Percentiles rank a stretch among this genome's conserved stretches.
Conservation (phyloP, 352 stramenopile genomes). For the Aphanomyces astaci region DNA sequence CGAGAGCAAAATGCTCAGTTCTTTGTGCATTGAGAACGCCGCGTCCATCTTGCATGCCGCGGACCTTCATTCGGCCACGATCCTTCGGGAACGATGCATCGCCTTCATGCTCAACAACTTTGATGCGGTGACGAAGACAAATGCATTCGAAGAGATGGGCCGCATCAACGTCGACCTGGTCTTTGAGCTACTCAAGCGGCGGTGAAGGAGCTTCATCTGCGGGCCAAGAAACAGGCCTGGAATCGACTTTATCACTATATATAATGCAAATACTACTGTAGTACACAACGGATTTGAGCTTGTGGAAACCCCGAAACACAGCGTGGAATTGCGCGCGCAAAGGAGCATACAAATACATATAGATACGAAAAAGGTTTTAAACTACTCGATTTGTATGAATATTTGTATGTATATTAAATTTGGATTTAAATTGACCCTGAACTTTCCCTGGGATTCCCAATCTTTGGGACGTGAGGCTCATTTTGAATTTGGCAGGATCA, state of each 20-base stretch:
- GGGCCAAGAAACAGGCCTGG: no score
- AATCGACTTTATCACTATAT: no score
- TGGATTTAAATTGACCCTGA: background rate
- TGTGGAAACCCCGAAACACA: no score
- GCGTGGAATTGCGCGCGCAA: no score
- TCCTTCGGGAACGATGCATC: conserved; percentile 92
- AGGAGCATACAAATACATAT: background rate
- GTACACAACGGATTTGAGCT: no score
- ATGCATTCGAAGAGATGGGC: conserved; percentile 98
- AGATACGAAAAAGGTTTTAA: background rate
- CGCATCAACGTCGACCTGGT: conserved; percentile 97
- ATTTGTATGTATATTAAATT: background rate
- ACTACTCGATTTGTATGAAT: no score
- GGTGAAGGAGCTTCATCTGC: no score
- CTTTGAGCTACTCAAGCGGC: conserved; percentile 92
- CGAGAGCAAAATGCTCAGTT: conserved; percentile 93
- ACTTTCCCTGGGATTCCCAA: background rate
- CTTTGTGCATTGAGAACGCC: conserved; percentile 93
- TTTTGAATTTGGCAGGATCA: background rate
- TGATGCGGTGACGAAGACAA: conserved; percentile 94
- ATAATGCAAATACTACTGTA: no score
- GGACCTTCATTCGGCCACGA: conserved; percentile 90
- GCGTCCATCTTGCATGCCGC: conserved; percentile 94
- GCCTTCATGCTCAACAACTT: conserved; percentile 97
- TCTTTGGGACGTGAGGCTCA: background rate